phyloP scores from a whole-genome alignment of 2,329 filamentous ascomycete species.

The Colletotrichum liaoningense region DNA sequence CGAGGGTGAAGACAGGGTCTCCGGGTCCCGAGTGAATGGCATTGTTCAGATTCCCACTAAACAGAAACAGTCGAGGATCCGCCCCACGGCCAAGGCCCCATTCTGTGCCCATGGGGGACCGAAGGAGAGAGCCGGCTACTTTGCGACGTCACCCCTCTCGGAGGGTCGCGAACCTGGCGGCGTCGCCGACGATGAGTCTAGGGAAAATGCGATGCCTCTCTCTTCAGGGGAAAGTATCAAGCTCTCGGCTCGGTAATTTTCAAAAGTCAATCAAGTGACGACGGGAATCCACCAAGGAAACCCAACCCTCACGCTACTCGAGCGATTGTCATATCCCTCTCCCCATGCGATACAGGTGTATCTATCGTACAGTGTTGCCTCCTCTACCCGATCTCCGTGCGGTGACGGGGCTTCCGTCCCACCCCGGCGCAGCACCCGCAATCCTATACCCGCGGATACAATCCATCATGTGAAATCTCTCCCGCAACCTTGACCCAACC shows the following conservation, averaged over 20 bases:
- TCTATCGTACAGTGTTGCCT: background rate
- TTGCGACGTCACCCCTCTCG: constrained; percentile 17
- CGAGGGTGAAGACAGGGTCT: background rate
- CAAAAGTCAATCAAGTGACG: background rate
- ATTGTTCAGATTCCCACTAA: constrained; percentile 11
- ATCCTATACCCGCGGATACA: background rate
- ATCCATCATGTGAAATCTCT: background rate
- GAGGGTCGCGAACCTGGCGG: background rate
- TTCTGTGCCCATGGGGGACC: background rate
- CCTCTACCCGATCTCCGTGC: background rate
- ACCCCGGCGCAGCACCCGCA: constrained; percentile 1
- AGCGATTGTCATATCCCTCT: background rate
- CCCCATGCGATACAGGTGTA: background rate
- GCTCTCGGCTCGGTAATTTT: background rate
- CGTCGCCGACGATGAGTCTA: constrained; percentile 18
- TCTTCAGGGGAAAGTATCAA: background rate
- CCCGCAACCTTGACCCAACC: background rate
- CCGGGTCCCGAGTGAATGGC: background rate
- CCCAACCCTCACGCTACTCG: background rate
- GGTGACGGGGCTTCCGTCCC: constrained; percentile 2
- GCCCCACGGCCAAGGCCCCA: background rate
- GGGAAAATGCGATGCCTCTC: background rate
- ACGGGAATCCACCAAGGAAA: background rate
- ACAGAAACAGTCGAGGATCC: background rate
- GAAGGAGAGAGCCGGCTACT: background rate